Conservation (phyloP, 352 stramenopile genomes). For the Globisporangium cystogenes region DNA sequence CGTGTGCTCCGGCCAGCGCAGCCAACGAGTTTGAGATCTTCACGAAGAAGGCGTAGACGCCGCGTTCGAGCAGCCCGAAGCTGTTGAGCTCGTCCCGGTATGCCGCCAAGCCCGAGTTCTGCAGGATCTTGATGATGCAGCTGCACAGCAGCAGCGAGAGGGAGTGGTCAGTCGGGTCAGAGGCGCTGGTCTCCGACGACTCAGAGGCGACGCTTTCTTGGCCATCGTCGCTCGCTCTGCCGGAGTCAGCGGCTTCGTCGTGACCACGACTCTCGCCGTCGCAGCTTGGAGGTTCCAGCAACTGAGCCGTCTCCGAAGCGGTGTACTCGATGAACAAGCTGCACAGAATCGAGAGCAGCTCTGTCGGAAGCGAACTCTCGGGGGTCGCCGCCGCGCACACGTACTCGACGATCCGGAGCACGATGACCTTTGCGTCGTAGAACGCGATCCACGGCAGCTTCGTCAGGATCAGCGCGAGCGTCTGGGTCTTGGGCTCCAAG, state of each 20-base stretch:
- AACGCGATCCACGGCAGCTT: constrained; percentile 51
- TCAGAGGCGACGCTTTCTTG: no score
- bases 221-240: neutral
- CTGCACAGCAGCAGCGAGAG: constrained; percentile 41
- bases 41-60: constrained; percentile 43
- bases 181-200: neutral
- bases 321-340: constrained; percentile 57
- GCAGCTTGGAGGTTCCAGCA: constrained; percentile 12
- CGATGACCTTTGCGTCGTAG: constrained; percentile 60
- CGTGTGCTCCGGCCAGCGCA: constrained; percentile 10
- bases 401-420: constrained; percentile 74
- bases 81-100: constrained; percentile 47
- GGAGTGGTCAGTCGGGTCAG: neutral
- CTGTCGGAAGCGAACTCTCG: constrained; percentile 35
- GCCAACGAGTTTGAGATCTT: constrained; percentile 41
- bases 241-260: neutral
- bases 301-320: constrained; percentile 18
- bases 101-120: constrained; percentile 21
- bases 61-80: constrained; percentile 60
- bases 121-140: constrained; percentile 61
- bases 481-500: constrained; percentile 66
- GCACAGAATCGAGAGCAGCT: constrained; percentile 61
- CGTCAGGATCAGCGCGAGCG: constrained; percentile 57
- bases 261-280: neutral
- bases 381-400: constrained; percentile 49